These are phyloP conservation scores for Fusarium foetens DNA, from an alignment of 2,329 filamentous ascomycete species.

Conservation along the genomic window DNA sequence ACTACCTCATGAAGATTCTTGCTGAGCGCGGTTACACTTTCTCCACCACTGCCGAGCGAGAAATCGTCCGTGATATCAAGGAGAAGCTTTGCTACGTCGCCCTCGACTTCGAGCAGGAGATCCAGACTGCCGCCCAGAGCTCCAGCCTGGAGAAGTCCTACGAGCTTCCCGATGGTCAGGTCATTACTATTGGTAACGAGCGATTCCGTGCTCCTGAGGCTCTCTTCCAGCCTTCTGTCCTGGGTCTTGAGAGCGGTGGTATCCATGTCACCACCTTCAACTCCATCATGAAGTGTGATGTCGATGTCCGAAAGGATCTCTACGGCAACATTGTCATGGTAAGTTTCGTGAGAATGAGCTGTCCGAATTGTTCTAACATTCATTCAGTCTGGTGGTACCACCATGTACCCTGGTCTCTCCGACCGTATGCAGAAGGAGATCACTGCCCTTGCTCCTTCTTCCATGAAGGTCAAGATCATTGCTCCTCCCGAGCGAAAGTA, in stretches of 20 bases:
- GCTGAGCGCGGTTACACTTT: constrained; percentile 99
- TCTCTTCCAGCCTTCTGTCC: constrained; percentile 98
- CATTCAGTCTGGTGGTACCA: constrained; percentile 95
- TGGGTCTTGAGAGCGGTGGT: constrained; percentile 98
- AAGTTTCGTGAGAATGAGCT: constrained; percentile 55
- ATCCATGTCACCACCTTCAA: constrained; percentile 99
- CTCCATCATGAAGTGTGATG: constrained; percentile 99
- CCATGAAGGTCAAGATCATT: constrained; percentile 99
- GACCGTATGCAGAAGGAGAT: constrained; percentile 99
- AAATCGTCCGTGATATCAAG: constrained; percentile 99
- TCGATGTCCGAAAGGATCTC: constrained; percentile 99
- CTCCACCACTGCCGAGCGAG: constrained; percentile 99
- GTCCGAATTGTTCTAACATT: constrained; percentile 46
- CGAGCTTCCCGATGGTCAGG: constrained; percentile 98
- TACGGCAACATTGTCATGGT: constrained; percentile 99
- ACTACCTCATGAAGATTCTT: constrained; percentile 99
- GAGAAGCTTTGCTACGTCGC: constrained; percentile 99
- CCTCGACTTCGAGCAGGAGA: constrained; percentile 99
- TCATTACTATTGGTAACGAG: constrained; percentile 99
- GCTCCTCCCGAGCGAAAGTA: constrained; percentile 99
- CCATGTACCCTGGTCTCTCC: constrained; percentile 99
- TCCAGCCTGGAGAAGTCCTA: constrained; percentile 99
- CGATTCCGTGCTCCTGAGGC: constrained; percentile 99
- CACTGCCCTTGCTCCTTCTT: constrained; percentile 97
- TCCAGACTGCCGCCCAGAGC: constrained; percentile 99